Conservation (phyloP, 805 yeast genomes). For the Saccharomycopsis capsularis region DNA sequence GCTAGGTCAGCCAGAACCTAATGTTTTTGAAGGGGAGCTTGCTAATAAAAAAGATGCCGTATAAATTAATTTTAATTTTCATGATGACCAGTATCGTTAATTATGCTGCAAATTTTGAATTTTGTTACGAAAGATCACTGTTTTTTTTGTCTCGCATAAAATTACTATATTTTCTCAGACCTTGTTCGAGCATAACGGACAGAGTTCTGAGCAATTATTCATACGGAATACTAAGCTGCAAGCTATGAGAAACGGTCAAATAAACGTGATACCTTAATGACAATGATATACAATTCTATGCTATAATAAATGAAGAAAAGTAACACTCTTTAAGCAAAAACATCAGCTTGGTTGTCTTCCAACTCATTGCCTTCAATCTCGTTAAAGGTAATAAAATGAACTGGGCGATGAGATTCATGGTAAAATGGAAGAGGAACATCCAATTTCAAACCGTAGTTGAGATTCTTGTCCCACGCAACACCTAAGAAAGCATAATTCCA, state of each 20-base stretch:
- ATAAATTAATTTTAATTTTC: too few relatives aligned
- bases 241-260: too few relatives aligned
- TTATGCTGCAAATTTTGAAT: too few relatives aligned
- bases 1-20: slow-evolving; percentile 23
- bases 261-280: too few relatives aligned
- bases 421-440: slow-evolving; percentile 80
- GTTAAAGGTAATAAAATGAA: slow-evolving; percentile 72
- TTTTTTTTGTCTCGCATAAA: too few relatives aligned
- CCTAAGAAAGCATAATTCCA: slow-evolving; percentile 95
- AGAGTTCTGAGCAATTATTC: too few relatives aligned
- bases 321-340: slow-evolving; percentile 37
- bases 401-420: slow-evolving; percentile 80
- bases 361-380: slow-evolving; percentile 52
- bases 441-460: slow-evolving; percentile 54
- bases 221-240: too few relatives aligned
- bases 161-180: background rate
- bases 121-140: too few relatives aligned
- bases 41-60: background rate
- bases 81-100: too few relatives aligned
- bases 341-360: slow-evolving; percentile 64
- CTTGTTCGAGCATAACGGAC: too few relatives aligned
- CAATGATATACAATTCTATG: too few relatives aligned
- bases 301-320: background rate
- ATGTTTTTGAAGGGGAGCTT: slow-evolving; percentile 31
- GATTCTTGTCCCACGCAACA: slow-evolving; percentile 65